phyloP scores from a whole-genome alignment of 192 early-diverging fungal species.

The Coemansia sp. region DNA sequence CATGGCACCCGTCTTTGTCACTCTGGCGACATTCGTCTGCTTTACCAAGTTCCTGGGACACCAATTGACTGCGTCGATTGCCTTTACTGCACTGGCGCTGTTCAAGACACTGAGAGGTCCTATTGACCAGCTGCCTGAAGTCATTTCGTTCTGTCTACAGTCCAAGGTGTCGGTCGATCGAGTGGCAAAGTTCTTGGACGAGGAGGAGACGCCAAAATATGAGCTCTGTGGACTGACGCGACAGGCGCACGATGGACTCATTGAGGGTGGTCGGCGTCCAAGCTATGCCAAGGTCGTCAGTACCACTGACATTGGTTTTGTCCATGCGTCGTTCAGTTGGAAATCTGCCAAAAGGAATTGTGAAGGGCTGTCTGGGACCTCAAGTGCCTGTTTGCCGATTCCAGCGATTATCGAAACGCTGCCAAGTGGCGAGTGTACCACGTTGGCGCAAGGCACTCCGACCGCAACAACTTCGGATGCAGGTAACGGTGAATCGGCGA shows the following conservation, averaged over 20 bases:
- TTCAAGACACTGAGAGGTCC: slow-evolving; percentile 94
- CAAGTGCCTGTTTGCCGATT: background rate
- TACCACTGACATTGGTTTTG: slow-evolving; percentile 64
- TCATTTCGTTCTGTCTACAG: slow-evolving; percentile 66
- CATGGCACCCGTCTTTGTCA: slow-evolving; percentile 86
- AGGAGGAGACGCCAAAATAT: slow-evolving; percentile 66
- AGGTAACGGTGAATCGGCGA: slow-evolving; percentile 67
- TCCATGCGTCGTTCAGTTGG: slow-evolving; percentile 70
- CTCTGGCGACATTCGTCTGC: slow-evolving; percentile 77
- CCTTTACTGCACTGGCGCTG: slow-evolving; percentile 86
- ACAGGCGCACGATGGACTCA: slow-evolving; percentile 17
- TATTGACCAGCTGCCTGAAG: slow-evolving; percentile 77
- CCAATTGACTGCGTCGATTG: slow-evolving; percentile 65
- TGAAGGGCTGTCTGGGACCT: background rate
- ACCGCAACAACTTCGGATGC: slow-evolving; percentile 47
- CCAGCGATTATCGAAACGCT: slow-evolving; percentile 17
- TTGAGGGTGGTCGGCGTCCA: slow-evolving; percentile 12
- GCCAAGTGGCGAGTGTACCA: background rate
- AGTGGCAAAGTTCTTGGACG: slow-evolving; percentile 73
- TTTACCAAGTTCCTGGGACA: slow-evolving; percentile 63
- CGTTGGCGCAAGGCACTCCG: background rate
- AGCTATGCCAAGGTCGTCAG: slow-evolving; percentile 45
- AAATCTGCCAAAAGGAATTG: slow-evolving; percentile 20
- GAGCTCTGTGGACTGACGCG: slow-evolving; percentile 23
- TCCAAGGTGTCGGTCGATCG: slow-evolving; percentile 68